Evolutionary conservation across 78 protist genomes (phyloP).

Genomic region (Speleostelium caveatum): DNA sequence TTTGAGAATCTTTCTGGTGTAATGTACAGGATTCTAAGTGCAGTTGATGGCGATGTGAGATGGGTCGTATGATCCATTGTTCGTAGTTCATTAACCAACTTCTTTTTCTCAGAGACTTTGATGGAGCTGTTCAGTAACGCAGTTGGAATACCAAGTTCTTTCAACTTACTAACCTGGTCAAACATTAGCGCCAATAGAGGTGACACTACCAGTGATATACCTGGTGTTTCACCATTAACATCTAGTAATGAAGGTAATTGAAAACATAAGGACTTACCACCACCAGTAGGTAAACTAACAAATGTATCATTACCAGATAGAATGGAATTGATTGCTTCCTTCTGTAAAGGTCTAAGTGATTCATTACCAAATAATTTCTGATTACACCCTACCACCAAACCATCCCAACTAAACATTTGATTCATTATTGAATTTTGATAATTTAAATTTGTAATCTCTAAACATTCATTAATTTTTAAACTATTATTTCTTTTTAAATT

Average conservation of each 20-base stretch:
- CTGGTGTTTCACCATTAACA: slow-evolving; percentile 5
- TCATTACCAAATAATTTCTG: slow-evolving; percentile 23
- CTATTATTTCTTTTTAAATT: slow-evolving; percentile 9
- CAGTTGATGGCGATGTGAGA: not conserved
- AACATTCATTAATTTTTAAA: not conserved
- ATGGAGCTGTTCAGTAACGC: slow-evolving; percentile 11
- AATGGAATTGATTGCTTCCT: slow-evolving; percentile 67
- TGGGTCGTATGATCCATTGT: not conserved
- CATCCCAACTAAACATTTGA: slow-evolving; percentile 30
- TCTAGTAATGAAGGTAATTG: slow-evolving; percentile 86
- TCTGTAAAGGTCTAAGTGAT: slow-evolving; percentile 82
- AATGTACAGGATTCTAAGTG: not conserved
- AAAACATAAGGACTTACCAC: slow-evolving; percentile 97
- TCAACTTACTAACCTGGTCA: slow-evolving; percentile 93
- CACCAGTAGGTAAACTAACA: slow-evolving; percentile 97
- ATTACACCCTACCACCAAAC: slow-evolving; percentile 20
- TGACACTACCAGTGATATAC: slow-evolving; percentile 94
- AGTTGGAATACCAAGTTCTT: not conserved
- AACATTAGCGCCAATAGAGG: slow-evolving; percentile 99
- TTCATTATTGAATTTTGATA: not conserved
- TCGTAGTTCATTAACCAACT: not conserved
- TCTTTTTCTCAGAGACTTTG: not conserved
- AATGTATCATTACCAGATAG: slow-evolving; percentile 75
- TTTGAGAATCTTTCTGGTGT: slow-evolving; percentile 33
- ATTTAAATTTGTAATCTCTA: slow-evolving; percentile 6